Conservation (phyloP, 192 early-diverging fungal genomes). For the Physocladia obscura region DNA sequence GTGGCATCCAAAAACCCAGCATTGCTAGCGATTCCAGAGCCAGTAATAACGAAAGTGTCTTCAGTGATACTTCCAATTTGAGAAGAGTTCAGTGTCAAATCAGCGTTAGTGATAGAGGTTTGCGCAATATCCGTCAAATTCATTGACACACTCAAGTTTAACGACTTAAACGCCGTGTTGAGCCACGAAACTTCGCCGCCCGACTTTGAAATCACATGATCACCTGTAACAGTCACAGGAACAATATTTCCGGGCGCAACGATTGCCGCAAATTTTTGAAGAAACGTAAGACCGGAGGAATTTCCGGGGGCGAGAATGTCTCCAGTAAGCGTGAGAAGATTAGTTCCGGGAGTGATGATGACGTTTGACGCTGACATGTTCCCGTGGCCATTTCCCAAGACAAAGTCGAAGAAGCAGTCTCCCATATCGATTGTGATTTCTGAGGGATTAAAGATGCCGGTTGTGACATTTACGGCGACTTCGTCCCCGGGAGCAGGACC, state of each 20-base stretch:
- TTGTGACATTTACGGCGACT: not conserved
- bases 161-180: not conserved
- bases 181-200: not conserved
- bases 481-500: not conserved
- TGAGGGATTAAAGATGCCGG: not conserved
- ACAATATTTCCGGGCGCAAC: slow-evolving; percentile 3
- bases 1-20: slow-evolving; percentile 33
- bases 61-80: slow-evolving; percentile 21
- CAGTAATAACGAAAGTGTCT: slow-evolving; percentile 24
- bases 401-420: slow-evolving; percentile 1
- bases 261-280: not conserved
- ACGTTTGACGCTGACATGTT: not conserved
- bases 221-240: not conserved
- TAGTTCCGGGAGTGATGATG: slow-evolving; percentile 1
- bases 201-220: not conserved
- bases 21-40: slow-evolving; percentile 29
- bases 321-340: not conserved
- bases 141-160: not conserved
- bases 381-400: not conserved
- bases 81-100: slow-evolving; percentile 23
- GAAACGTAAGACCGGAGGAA: not conserved
- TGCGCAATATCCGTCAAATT: slow-evolving; percentile 28
- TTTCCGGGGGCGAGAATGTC: not conserved
- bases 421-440: slow-evolving; percentile 15
- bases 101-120: slow-evolving; percentile 25